phyloP scores from a whole-genome alignment of 148 eudicot species.

The Nyssa sinensis region DNA sequence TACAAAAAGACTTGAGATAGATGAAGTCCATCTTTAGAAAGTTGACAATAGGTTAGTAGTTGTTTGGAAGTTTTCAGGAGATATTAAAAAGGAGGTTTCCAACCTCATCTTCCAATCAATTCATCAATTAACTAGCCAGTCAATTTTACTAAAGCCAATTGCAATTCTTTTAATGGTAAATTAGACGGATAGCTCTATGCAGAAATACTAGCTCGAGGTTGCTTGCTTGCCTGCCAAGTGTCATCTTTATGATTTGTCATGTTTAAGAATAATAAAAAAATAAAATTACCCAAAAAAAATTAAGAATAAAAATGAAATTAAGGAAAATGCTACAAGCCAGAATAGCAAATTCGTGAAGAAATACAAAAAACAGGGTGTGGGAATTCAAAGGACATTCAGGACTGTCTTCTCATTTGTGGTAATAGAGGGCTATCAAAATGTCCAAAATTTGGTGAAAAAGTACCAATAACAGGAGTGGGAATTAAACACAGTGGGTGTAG shows the following conservation, averaged over 20 bases:
- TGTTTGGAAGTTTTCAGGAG: not conserved
- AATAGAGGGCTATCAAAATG: no score
- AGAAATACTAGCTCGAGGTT: not conserved
- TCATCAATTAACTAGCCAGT: not conserved
- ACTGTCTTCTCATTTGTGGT: no score
- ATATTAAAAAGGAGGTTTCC: not conserved
- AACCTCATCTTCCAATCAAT: not conserved
- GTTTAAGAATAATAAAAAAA: no score
- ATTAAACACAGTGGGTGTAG: no score
- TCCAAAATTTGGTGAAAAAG: no score
- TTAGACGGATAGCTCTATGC: not conserved
- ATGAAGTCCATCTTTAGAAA: constrained; percentile 9
- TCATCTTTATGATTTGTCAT: not conserved
- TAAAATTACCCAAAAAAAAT: no score
- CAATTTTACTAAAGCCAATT: not conserved
- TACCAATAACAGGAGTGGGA: no score
- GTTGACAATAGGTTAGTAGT: not conserved
- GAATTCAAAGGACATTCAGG: no score
- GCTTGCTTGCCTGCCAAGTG: not conserved
- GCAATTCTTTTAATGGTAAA: not conserved
- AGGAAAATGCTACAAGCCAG: no score
- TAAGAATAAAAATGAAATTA: no score
- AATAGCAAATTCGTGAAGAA: no score
- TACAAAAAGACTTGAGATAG: constrained; percentile 1
- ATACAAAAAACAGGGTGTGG: no score